Evolutionary conservation across 495 filamentous ascomycete species (phyloP).

Genomic region (Aspergillus indologenus): DNA sequence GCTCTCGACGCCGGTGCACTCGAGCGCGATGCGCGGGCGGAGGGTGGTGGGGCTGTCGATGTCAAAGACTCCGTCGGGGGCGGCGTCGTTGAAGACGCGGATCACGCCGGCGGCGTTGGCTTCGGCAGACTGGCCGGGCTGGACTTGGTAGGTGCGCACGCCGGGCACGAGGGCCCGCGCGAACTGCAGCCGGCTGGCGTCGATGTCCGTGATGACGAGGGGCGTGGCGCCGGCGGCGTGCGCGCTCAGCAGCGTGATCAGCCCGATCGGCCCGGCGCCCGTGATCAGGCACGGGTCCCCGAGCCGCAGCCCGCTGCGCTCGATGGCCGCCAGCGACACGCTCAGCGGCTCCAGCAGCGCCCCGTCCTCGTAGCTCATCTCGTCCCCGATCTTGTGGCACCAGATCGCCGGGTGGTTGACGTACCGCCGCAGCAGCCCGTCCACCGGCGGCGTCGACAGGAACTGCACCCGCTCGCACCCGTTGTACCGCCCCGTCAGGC

Average conservation of each 20-base stretch:
- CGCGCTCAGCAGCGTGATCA: slow-evolving; percentile 78
- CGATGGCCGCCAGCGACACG: slow-evolving; percentile 80
- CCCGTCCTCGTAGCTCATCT: slow-evolving; percentile 83
- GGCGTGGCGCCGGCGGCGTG: slow-evolving; percentile 81
- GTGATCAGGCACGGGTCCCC: slow-evolving; percentile 84
- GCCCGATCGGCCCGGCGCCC: slow-evolving; percentile 86
- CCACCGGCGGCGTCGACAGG: slow-evolving; percentile 82
- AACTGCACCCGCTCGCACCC: slow-evolving; percentile 82
- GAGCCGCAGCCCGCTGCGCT: slow-evolving; percentile 70
- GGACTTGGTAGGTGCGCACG: slow-evolving; percentile 75
- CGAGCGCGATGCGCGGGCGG: slow-evolving; percentile 72
- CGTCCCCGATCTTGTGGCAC: slow-evolving; percentile 85
- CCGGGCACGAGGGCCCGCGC: slow-evolving; percentile 73
- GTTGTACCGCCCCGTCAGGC: slow-evolving; percentile 87
- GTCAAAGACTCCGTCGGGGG: slow-evolving; percentile 18
- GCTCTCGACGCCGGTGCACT: slow-evolving; percentile 93
- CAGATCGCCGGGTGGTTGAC: slow-evolving; percentile 88
- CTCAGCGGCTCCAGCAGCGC: slow-evolving; percentile 83
- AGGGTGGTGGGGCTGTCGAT: slow-evolving; percentile 60
- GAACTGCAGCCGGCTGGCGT: slow-evolving; percentile 76
- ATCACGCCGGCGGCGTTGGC: slow-evolving; percentile 66
- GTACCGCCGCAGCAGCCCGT: slow-evolving; percentile 86
- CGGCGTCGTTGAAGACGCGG: slow-evolving; percentile 42
- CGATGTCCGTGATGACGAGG: slow-evolving; percentile 89
- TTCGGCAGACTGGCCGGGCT: slow-evolving; percentile 61